A percentile compares a stretch with the other conserved stretches of the same genome.
Conservation (phyloP, 2,329 filamentous ascomycete genomes). For the Diaporthe australafricana region DNA sequence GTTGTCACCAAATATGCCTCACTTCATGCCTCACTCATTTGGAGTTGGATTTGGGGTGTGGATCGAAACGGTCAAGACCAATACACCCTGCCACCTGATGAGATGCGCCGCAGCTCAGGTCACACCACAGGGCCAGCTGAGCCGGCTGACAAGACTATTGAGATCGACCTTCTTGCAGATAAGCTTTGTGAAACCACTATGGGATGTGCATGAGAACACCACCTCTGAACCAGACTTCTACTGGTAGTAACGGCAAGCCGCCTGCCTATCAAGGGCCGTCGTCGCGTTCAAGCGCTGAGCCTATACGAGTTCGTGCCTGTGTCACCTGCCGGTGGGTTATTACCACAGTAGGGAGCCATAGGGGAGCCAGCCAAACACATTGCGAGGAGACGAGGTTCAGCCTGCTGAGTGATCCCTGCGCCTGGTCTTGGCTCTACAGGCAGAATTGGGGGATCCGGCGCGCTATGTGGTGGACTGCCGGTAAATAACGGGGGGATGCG, state of each 20-base stretch:
- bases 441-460: not conserved
- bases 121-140: not conserved
- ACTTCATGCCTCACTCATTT: no score
- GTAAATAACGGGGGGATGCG: constrained; percentile 1
- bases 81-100: not conserved
- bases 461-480: not conserved
- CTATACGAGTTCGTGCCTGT: constrained; percentile 16
- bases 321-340: constrained; percentile 16
- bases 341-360: no score
- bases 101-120: not conserved
- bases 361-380: constrained; percentile 8
- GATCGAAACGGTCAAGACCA: no score
- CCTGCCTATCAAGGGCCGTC: constrained; percentile 10
- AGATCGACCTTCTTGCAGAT: constrained; percentile 11
- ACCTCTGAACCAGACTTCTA: not conserved
- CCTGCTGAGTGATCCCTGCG: not conserved
- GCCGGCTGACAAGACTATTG: constrained; percentile 1
- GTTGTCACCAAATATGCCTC: not conserved
- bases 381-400: constrained; percentile 1
- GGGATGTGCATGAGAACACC: not conserved
- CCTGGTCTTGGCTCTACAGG: constrained; percentile 1
- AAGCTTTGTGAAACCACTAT: constrained; percentile 13
- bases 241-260: not conserved
- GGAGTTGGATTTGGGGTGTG: no score
- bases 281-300: not conserved